Base-by-base conservation (phyloP, 352 stramenopile species). In the Globisporangium okanoganense region DNA sequence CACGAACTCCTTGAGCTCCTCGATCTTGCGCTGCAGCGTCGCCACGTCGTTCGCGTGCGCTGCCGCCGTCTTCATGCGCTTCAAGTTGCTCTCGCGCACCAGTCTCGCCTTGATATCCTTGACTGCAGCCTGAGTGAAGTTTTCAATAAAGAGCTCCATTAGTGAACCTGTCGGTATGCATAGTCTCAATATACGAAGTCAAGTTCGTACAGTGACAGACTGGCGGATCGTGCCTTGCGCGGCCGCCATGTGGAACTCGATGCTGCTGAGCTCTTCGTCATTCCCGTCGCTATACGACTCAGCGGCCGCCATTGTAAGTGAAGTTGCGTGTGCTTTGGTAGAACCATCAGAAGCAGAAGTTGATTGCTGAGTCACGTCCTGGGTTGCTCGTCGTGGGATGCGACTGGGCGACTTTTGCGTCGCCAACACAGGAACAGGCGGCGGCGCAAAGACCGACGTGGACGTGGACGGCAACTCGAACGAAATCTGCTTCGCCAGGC, bases 1-100 rank as follows among this genome's bases (percentile, higher is more conserved):
- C 1, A 71, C 13, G 3, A 59, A 48, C 20, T 66, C 49, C 49
- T 80, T 67, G 22, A 88, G 57, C 45, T 79, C 75, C 22, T 80
- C 68, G 24, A 88, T 67, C 36, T 73, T 71, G 53, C 38, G 73
- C 71, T 85, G 41, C 22, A 87, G 62, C 43, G 82, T 74, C 2
- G 74, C 62, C 53, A 83, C 41, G 12, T 72, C 71, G 50, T 73
- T 87, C 18, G 68, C 56, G 45, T 89, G 70, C 24, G 69, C 67
- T 7, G 73, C 75, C n/a, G 68, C 62, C n/a, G 76, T 52, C 54
- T 87, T 83, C 61, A 73, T 74, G 10, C 74, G 70, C 59, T 82
- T 70, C 40, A 86, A 55, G 36, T 58, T 56, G 25, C 64, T 59
- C 16, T 65, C 67, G 25, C 62, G 71, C 10, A 57, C 41, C 40